These are phyloP conservation scores for Chloropicon primus DNA, from an alignment of 139 green algal genomes.

Conservation along the genomic window DNA sequence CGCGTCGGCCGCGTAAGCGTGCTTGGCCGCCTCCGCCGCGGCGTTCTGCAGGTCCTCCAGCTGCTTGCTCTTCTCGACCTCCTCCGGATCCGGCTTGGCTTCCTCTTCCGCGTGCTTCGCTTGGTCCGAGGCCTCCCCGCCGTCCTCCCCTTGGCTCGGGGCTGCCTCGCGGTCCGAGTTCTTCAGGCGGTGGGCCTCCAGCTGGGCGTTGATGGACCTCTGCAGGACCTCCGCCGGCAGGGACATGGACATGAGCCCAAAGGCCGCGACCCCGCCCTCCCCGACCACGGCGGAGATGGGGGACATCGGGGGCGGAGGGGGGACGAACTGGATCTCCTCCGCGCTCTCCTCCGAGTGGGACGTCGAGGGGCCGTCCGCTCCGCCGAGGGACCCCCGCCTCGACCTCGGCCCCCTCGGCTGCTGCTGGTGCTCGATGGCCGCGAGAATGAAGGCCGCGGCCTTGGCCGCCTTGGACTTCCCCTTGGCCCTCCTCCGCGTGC, in stretches of 20 bases:
- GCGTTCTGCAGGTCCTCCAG: background rate
- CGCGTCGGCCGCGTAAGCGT: constrained; percentile 22
- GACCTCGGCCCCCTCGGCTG: too few species aligned
- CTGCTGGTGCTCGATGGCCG: background rate
- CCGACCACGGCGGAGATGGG: background rate
- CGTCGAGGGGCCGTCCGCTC: background rate
- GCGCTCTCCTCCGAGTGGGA: background rate
- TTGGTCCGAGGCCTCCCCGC: background rate
- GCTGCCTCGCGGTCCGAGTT: too few species aligned
- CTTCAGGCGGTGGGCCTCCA: background rate
- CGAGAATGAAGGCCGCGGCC: background rate
- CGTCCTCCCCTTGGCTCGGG: too few species aligned
- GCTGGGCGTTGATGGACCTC: background rate
- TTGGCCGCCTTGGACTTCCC: background rate
- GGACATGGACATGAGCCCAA: background rate
- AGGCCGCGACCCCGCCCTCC: background rate
- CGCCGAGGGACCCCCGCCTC: too few species aligned
- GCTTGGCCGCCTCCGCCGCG: background rate
- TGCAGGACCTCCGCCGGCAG: background rate
- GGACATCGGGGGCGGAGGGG: background rate
- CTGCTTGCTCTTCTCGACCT: background rate
- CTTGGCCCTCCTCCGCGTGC: background rate
- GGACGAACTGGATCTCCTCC: background rate
- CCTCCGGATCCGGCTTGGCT: background rate
- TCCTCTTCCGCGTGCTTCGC: background rate